Evolutionary conservation across 768 basidiomycete genomes (phyloP).

Genomic region (Solioccasus polychromus): DNA sequence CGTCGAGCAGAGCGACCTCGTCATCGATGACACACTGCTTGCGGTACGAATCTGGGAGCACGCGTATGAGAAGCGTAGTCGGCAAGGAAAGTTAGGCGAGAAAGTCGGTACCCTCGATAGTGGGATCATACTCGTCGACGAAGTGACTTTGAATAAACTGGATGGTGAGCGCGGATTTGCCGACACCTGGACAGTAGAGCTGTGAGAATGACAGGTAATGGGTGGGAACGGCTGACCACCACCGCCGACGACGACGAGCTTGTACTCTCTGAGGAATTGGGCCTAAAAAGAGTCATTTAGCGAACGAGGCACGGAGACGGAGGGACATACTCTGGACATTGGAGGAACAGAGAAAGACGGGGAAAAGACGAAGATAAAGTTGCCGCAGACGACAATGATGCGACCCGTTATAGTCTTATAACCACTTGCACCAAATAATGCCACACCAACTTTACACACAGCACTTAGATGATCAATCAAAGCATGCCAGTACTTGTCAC

Average conservation of each 20-base stretch:
- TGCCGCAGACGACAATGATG: slow-evolving; percentile 2
- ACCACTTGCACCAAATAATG: slow-evolving; percentile 21
- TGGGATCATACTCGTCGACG: slow-evolving; percentile 92
- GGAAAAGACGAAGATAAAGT: slow-evolving; percentile 12
- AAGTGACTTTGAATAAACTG: slow-evolving; percentile 97
- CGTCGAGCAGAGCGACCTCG: slow-evolving; percentile 96
- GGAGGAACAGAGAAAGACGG: slow-evolving; percentile 1
- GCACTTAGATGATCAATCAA: not conserved
- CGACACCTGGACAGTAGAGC: slow-evolving; percentile 32
- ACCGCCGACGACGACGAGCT: slow-evolving; percentile 97
- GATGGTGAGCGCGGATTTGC: slow-evolving; percentile 93
- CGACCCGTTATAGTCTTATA: slow-evolving; percentile 14
- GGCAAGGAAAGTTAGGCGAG: not conserved
- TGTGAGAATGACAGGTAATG: slow-evolving; percentile 10
- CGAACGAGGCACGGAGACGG: no score
- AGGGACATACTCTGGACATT: slow-evolving; percentile 34
- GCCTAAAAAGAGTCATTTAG: slow-evolving; percentile 52
- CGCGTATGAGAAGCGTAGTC: not conserved
- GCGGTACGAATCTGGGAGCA: slow-evolving; percentile 79
- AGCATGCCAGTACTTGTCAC: no score
- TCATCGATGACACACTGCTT: slow-evolving; percentile 98
- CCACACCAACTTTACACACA: slow-evolving; percentile 18
- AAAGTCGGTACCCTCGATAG: slow-evolving; percentile 72
- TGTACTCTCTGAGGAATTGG: slow-evolving; percentile 94
- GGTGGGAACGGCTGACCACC: slow-evolving; percentile 66